Conservation (phyloP, 768 basidiomycete species). For the Collybia sordida region DNA sequence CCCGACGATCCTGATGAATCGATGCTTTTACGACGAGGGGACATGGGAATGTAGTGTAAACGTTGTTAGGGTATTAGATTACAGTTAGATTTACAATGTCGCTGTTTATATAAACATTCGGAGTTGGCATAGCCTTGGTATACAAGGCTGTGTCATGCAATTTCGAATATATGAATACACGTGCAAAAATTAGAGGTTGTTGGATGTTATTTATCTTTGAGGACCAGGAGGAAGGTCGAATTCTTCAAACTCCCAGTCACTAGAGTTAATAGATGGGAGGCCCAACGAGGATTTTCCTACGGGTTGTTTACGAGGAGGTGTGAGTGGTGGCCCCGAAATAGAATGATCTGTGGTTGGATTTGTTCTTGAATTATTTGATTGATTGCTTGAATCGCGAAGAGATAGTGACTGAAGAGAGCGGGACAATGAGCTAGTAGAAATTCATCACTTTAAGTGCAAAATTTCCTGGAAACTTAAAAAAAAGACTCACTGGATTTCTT, state of each 20-base stretch:
- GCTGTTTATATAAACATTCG: too few relatives aligned
- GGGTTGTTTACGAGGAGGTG: constrained; percentile 11
- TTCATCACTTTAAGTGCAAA: constrained; percentile 2
- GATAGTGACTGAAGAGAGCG: constrained; percentile 37
- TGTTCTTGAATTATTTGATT: constrained; percentile 5
- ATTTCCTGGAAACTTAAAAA: background rate
- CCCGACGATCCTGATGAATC: constrained; percentile 28
- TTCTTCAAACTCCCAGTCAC: constrained; percentile 56
- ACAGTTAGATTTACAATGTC: too few relatives aligned
- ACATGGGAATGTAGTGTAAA: background rate
- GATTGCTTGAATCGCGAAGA: background rate
- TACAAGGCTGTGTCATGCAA: too few relatives aligned
- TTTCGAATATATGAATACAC: too few relatives aligned
- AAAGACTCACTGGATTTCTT: constrained; percentile 68
- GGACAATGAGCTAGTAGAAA: constrained; percentile 40
- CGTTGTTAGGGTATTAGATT: too few relatives aligned
- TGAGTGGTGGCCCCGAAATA: constrained; percentile 5
- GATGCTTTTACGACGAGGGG: constrained; percentile 25
- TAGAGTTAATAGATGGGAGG: constrained; percentile 46
- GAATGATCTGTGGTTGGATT: background rate
- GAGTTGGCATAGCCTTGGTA: too few relatives aligned
- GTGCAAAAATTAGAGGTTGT: too few relatives aligned
- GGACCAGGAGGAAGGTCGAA: constrained; percentile 44
- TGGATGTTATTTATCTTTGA: constrained; percentile 2
- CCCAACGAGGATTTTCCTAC: constrained; percentile 30